phyloP scores from a whole-genome alignment of 2,329 filamentous ascomycete species.

The Calonectria pseudoreteaudii region DNA sequence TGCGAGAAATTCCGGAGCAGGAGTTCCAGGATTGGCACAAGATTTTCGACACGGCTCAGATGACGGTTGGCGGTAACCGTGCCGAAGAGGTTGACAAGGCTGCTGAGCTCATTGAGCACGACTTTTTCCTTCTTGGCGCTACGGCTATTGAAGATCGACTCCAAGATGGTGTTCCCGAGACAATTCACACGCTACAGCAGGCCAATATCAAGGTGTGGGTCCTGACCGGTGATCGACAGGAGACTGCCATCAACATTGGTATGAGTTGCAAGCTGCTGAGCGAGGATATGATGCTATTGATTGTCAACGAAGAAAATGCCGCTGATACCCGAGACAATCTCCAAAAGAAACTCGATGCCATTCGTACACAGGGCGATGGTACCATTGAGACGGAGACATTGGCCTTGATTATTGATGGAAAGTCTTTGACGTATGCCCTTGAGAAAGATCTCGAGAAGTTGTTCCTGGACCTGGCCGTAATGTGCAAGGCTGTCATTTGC shows the following conservation, averaged over 20 bases:
- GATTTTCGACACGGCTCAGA: slow-evolving; percentile 88
- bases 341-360: slow-evolving; percentile 92
- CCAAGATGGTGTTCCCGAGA: slow-evolving; percentile 97
- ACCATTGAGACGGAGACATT: slow-evolving; percentile 86
- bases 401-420: slow-evolving; percentile 94
- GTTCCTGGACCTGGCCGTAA: slow-evolving; percentile 91
- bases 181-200: slow-evolving; percentile 95
- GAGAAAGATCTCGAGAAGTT: slow-evolving; percentile 94
- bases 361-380: slow-evolving; percentile 82
- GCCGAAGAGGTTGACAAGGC: slow-evolving; percentile 97
- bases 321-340: slow-evolving; percentile 87
- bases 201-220: slow-evolving; percentile 99
- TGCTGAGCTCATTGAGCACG: slow-evolving; percentile 92
- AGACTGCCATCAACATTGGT: slow-evolving; percentile 99
- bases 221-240: slow-evolving; percentile 94
- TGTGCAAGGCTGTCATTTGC: slow-evolving; percentile 99
- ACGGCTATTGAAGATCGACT: slow-evolving; percentile 98
- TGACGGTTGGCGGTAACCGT: slow-evolving; percentile 91
- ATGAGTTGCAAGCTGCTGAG: slow-evolving; percentile 99
- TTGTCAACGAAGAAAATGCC: slow-evolving; percentile 91
- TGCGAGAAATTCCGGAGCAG: slow-evolving; percentile 90
- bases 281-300: slow-evolving; percentile 98
- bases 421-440: slow-evolving; percentile 91
- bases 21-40: slow-evolving; percentile 90
- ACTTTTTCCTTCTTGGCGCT: slow-evolving; percentile 90